Conservation (phyloP, 352 stramenopile species). For the Phytophthora palmivora region DNA sequence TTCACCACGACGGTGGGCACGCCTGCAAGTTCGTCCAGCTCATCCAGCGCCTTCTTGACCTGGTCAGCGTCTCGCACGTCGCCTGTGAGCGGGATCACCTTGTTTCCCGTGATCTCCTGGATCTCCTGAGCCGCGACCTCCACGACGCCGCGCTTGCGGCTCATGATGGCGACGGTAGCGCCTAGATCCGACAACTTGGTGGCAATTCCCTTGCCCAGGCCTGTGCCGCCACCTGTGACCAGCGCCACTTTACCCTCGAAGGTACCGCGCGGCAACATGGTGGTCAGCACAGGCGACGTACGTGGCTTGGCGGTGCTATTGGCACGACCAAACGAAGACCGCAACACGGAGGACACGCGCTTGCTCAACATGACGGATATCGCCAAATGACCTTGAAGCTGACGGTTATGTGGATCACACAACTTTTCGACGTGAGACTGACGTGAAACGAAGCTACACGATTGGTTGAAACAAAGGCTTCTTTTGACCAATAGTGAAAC, state of each 20-base stretch:
- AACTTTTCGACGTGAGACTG: conserved; percentile 4
- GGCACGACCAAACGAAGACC: conserved; percentile 10
- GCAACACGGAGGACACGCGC: conserved; percentile 9
- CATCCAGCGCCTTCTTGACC: conserved; percentile 86
- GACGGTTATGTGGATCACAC: conserved; percentile 5
- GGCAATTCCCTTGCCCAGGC: conserved; percentile 95
- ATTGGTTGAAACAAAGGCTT: conserved; percentile 1
- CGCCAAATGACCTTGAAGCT: conserved; percentile 28
- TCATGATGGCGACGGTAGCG: conserved; percentile 95
- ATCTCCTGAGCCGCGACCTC: conserved; percentile 86
- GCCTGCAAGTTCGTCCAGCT: conserved; percentile 69
- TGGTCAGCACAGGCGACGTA: conserved; percentile 47
- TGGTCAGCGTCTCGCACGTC: conserved; percentile 92
- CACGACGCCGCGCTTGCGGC: conserved; percentile 92
- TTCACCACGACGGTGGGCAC: conserved; percentile 84
- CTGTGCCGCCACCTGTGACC: conserved; percentile 95
- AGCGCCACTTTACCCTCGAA: conserved; percentile 90
- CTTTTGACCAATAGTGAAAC: conserved; percentile 13
- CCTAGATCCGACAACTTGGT: conserved; percentile 94
- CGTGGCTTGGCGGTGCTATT: conserved; percentile 34
- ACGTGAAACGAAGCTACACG: background rate
- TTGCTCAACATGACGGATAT: conserved; percentile 26
- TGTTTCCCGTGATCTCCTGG: conserved; percentile 62
- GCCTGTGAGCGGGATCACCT: conserved; percentile 70
- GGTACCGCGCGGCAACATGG: conserved; percentile 72